Evolutionary conservation across 2,329 filamentous ascomycete genomes (phyloP).

Genomic region (Lasiodiplodia hormozganensis): DNA sequence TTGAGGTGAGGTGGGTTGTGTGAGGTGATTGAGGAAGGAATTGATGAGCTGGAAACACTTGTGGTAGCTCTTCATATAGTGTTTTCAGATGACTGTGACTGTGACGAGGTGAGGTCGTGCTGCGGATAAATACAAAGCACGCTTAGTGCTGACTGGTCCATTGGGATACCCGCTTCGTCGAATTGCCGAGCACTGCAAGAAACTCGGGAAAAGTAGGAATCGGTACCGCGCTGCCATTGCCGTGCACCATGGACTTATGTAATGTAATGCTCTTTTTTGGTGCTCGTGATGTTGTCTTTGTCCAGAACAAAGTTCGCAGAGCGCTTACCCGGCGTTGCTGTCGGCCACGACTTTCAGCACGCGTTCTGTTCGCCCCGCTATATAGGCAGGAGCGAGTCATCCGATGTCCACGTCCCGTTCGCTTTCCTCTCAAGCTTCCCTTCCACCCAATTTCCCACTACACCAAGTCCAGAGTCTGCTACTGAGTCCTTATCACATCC

Average conservation of each 20-base stretch:
- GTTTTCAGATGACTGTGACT: background rate
- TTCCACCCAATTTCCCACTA: background rate
- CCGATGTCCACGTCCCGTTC: background rate
- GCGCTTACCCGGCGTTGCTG: background rate
- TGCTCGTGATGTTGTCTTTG: background rate
- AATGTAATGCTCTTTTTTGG: background rate
- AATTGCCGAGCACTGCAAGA: background rate
- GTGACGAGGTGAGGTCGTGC: too few species aligned
- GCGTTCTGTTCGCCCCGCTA: too few species aligned
- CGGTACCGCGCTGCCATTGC: background rate
- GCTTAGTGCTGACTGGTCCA: conserved; percentile 8
- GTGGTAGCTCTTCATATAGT: background rate
- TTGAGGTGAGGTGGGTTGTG: background rate
- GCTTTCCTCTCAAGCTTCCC: background rate
- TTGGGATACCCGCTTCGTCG: background rate
- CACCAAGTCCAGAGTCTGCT: background rate
- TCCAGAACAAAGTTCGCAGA: background rate
- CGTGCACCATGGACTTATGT: background rate
- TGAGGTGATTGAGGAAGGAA: background rate
- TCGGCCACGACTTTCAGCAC: background rate
- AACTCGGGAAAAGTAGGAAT: conserved; percentile 14
- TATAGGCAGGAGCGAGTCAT: background rate
- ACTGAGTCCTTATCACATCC: background rate
- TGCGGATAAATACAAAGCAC: background rate
- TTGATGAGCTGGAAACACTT: background rate